Base-by-base conservation (phyloP, 495 filamentous ascomycete genomes). In the Penicillium ochrochloron region DNA sequence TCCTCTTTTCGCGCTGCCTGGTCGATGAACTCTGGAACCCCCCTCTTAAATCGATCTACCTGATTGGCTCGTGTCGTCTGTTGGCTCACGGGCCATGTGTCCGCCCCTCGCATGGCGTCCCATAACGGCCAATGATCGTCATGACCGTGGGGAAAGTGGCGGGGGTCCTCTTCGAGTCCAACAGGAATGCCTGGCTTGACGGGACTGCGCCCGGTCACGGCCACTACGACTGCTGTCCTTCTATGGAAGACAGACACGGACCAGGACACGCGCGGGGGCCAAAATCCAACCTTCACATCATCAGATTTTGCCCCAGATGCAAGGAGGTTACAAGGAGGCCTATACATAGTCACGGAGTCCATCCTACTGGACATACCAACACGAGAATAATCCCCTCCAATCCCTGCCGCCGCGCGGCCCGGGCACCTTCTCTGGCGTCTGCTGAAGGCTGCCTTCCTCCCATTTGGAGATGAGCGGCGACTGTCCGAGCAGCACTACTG, bases 31-130 rank as follows among this genome's bases (percentile, higher is more conserved):
- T 66, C 50, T 41, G 21, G 9, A 29, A 31, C n/a, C 37, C 54
- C 23, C 55, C 55, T 50, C 53, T 37, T 35, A 15, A 31, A 3
- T 11, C 5, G 5, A 48, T 37, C 59, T 48, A 35, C 14, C 27
- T 57, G 17, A 60, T 55, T 57, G 57, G 53, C 37, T 23, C 0
- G 4, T 10, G 7, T 12, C 19, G 12, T 12, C 10, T 39, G 57
- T 10, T 39, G 64, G 44, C 68, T 68, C 68, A 70, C 68, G 63
- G 68, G 63, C 68, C 68, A 71, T 68, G 68, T 68, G 57, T 68
- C 66, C 65, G 59, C 65, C 68, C 68, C 68, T 70, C 68, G 68
- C 66, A 68, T 71, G 68, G 68, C 66, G 68, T 70, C 23, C 33
- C 53, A 25, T 6, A 57, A 59, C 57, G 48, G 44, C 68, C 68